Evolutionary conservation across 2,329 filamentous ascomycete species (phyloP), one percentile per base, ranked within the genome.

Genomic region (Colletotrichum incanum): DNA sequence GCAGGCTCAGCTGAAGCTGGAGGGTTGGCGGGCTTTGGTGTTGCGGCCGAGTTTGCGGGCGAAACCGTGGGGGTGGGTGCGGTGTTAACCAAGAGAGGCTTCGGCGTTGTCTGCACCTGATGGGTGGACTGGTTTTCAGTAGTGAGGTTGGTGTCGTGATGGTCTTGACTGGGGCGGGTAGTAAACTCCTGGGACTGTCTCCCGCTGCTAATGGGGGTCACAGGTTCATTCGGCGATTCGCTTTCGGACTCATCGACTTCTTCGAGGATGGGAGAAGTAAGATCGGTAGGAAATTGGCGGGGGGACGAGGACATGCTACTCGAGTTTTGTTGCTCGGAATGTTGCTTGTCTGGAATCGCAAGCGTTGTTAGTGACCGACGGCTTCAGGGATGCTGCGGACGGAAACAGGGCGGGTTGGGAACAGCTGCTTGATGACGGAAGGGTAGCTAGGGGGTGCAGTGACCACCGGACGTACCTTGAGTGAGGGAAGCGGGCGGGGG

Each of bases 221-320:
- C 84, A 55, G 90, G 90, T 75, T 92, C 90, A 81, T 88, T 87
- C 67, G 85, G 83, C 31, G 86, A 86, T 76, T 91, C 89, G 79
- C 87, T 90, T 74, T 88, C 86, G 11, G 89, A 90, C 78, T 91
- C 90, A 80, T 88, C 88, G 79, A 86, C 86, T 77, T 87, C 86
- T 81, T 91, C 89, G 63, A 86, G 84, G 73, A 91, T 90, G 66
- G 88, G 85, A 73, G 82, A 84, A 74, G 84, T 81, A 12, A 89
- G 80, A 64, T 89, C 87, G 75, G 85, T 84, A 64, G 86, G 82
- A 74, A 83, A 85, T 55, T 86, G 85, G 66, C 83, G 84, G 18
- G 86, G 84, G 28, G 86, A 86, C 11, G 83, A 84, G 50, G 83
- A 81, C 58, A 74, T 55, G 47, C 71, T 73, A 61, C 61, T 70